Conservation (phyloP, 148 eudicot genomes). For the Fagopyrum homotropicum region DNA sequence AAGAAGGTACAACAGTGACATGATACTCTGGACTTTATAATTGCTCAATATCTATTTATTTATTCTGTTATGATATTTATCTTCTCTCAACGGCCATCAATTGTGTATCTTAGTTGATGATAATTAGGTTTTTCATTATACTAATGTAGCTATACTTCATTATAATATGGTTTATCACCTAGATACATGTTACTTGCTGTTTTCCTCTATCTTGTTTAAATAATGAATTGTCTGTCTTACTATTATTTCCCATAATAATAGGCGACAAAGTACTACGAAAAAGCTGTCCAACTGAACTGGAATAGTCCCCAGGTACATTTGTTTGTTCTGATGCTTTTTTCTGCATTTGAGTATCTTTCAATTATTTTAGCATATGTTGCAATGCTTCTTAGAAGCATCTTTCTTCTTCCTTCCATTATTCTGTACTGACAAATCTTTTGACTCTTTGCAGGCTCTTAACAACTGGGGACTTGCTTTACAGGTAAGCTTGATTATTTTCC, state of each 20-base stretch:
- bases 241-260: constrained; percentile 17
- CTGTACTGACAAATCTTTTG: constrained; percentile 8
- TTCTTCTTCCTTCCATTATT: neutral
- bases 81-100: neutral
- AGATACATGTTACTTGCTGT: constrained; percentile 4
- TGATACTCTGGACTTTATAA: neutral
- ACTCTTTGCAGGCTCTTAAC: constrained; percentile 75
- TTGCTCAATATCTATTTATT: neutral
- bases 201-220: neutral
- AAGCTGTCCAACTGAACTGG: constrained; percentile 90
- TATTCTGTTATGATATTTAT: neutral
- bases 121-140: neutral
- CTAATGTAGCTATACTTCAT: neutral
- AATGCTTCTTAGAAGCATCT: neutral
- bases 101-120: neutral
- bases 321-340: neutral
- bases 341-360: neutral
- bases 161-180: neutral
- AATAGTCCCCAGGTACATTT: constrained; percentile 84
- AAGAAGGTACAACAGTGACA: neutral
- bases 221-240: neutral
- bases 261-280: constrained; percentile 84
- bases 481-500: constrained; percentile 30
- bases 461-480: constrained; percentile 99
- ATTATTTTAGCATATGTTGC: neutral